Conservation (phyloP, 768 basidiomycete species). For the Gymnopilus dilepis region DNA sequence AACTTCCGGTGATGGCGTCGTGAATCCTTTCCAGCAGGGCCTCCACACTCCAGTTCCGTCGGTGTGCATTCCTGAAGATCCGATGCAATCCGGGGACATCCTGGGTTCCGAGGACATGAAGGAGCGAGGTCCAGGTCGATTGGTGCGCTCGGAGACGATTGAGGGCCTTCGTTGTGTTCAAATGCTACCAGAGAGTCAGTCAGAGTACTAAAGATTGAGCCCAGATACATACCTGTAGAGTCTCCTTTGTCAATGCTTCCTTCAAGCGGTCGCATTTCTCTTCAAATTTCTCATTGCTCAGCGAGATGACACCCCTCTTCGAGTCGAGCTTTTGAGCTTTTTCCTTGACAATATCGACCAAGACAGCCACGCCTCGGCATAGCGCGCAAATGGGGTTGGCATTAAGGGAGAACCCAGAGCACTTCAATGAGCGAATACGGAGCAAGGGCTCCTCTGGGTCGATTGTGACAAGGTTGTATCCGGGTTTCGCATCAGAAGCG, state of each 20-base stretch:
- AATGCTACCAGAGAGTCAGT: background rate
- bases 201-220: background rate
- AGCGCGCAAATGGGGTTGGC: background rate
- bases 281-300: background rate
- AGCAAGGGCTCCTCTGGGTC: constrained; percentile 4
- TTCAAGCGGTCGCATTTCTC: background rate
- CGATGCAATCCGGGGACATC: constrained; percentile 33
- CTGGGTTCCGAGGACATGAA: constrained; percentile 20
- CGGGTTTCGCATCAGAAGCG: constrained; percentile 12
- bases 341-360: background rate
- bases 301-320: background rate
- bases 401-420: background rate
- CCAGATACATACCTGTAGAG: background rate
- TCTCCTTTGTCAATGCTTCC: background rate
- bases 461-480: constrained; percentile 10
- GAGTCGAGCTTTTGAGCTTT: background rate
- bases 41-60: constrained; percentile 16
- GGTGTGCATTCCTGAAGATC: constrained; percentile 28
- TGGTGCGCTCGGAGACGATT: constrained; percentile 13
- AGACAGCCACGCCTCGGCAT: background rate
- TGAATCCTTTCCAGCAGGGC: constrained; percentile 22
- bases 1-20: constrained; percentile 23
- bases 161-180: constrained; percentile 6
- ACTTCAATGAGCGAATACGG: constrained; percentile 12
- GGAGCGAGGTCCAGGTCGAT: constrained; percentile 12